Evolutionary conservation across 129 eudicot genomes (phyloP).

Genomic region (Tagetes erecta): DNA sequence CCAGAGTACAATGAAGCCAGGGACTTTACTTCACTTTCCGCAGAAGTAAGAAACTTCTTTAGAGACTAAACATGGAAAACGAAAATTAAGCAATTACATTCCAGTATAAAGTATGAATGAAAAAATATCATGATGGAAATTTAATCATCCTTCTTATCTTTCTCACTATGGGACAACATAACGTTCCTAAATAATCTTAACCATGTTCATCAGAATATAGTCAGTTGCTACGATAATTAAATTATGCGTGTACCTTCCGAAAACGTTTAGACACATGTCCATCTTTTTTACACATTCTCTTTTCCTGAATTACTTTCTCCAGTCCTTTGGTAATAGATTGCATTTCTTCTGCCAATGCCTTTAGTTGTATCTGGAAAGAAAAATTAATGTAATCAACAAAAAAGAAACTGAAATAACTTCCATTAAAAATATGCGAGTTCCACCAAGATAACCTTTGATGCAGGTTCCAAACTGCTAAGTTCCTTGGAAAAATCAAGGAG

Average conservation of each 20-base stretch:
- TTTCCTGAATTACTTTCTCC: slow-evolving; percentile 77
- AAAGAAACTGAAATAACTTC: background rate
- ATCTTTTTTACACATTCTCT: slow-evolving; percentile 75
- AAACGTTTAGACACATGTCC: slow-evolving; percentile 71
- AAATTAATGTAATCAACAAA: slow-evolving; percentile 21
- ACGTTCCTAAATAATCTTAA: background rate
- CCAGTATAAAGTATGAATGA: background rate
- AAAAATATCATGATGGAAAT: background rate
- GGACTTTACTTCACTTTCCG: slow-evolving; percentile 83
- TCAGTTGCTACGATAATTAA: background rate
- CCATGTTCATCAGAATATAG: slow-evolving; percentile 15
- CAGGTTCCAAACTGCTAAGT: slow-evolving; percentile 82
- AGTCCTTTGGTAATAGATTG: slow-evolving; percentile 82
- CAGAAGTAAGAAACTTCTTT: slow-evolving; percentile 75
- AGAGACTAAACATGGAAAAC: slow-evolving; percentile 50
- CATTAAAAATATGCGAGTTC: background rate
- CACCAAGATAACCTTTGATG: slow-evolving; percentile 65
- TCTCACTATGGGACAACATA: too few relatives aligned
- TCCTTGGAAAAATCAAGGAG: slow-evolving; percentile 85
- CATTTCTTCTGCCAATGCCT: slow-evolving; percentile 85
- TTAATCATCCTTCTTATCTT: too few relatives aligned
- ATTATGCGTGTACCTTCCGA: slow-evolving; percentile 51
- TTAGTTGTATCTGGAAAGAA: slow-evolving; percentile 67
- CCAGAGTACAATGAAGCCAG: slow-evolving; percentile 71
- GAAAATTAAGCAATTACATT: slow-evolving; percentile 1